Conservation (phyloP, 2,329 filamentous ascomycete species). For the Arthroderma sp. region DNA sequence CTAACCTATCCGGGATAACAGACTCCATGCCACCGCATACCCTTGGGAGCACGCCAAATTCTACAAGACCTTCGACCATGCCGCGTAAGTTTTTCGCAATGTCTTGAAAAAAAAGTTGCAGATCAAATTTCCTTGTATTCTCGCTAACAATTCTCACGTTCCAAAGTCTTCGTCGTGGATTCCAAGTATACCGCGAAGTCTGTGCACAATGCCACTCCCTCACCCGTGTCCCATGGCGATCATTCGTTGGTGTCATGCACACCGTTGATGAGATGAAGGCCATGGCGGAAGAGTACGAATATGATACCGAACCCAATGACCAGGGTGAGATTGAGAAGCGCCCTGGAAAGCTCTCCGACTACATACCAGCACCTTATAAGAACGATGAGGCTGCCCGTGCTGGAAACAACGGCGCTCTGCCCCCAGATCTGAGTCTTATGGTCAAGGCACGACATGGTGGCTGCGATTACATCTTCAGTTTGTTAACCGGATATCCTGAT, state of each 20-base stretch:
- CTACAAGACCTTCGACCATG: slow-evolving; percentile 93
- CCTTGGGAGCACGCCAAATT: slow-evolving; percentile 91
- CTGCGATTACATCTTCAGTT: slow-evolving; percentile 95
- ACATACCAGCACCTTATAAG: slow-evolving; percentile 89
- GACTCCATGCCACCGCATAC: slow-evolving; percentile 81
- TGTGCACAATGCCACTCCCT: slow-evolving; percentile 97
- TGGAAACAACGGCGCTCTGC: slow-evolving; percentile 95
- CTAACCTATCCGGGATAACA: slow-evolving; percentile 27
- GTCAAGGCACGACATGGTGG: slow-evolving; percentile 96
- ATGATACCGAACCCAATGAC: slow-evolving; percentile 95
- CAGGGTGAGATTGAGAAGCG: slow-evolving; percentile 97
- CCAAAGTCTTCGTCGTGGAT: slow-evolving; percentile 82
- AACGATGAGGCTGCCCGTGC: slow-evolving; percentile 97
- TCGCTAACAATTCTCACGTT: slow-evolving; percentile 7
- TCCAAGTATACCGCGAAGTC: slow-evolving; percentile 98
- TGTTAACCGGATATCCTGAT: slow-evolving; percentile 94
- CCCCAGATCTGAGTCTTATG: slow-evolving; percentile 94
- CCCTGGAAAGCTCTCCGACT: slow-evolving; percentile 95
- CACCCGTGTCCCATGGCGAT: slow-evolving; percentile 81
- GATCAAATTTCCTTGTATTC: slow-evolving; percentile 1
- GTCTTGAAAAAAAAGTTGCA: background rate
- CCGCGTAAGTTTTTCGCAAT: slow-evolving; percentile 54
- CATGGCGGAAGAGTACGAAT: slow-evolving; percentile 95
- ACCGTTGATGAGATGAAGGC: slow-evolving; percentile 97
- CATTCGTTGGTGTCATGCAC: slow-evolving; percentile 79